Conservation (phyloP, 345 rosid species). For the Alliaria petiolata region DNA sequence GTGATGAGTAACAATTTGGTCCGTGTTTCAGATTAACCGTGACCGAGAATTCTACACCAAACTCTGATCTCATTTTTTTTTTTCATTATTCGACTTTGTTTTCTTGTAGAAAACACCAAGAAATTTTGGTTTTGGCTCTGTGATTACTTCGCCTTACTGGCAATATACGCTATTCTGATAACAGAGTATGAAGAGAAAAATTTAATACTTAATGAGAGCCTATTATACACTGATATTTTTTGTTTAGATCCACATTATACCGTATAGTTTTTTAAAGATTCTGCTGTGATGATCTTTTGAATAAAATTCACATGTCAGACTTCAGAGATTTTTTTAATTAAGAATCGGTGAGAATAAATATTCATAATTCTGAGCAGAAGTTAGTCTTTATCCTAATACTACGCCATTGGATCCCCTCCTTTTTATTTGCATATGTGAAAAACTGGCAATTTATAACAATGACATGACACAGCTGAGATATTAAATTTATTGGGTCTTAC, state of each 20-base stretch:
- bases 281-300: slow-evolving; percentile 34
- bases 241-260: not conserved
- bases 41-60: slow-evolving; percentile 28
- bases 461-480: too few species aligned
- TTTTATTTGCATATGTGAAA: too few species aligned
- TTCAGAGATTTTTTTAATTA: slow-evolving; percentile 23
- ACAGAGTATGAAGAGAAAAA: slow-evolving; percentile 2
- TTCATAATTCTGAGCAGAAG: slow-evolving; percentile 16
- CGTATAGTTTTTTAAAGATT: not conserved
- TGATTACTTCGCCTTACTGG: slow-evolving; percentile 24
- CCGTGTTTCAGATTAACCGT: slow-evolving; percentile 41
- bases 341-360: slow-evolving; percentile 27
- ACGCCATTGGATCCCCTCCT: too few species aligned
- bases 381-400: too few species aligned
- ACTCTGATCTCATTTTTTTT: slow-evolving; percentile 30
- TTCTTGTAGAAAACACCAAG: not conserved
- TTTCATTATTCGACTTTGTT: not conserved
- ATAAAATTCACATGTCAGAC: slow-evolving; percentile 38
- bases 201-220: slow-evolving; percentile 8
- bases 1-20: slow-evolving; percentile 36
- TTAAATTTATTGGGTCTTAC: too few species aligned
- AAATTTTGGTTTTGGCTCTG: not conserved
- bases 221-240: too few species aligned
- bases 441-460: too few species aligned
- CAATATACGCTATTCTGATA: slow-evolving; percentile 34